phyloP scores from a whole-genome alignment of 2,329 filamentous ascomycete species.

The Pseudonectria buxi region DNA sequence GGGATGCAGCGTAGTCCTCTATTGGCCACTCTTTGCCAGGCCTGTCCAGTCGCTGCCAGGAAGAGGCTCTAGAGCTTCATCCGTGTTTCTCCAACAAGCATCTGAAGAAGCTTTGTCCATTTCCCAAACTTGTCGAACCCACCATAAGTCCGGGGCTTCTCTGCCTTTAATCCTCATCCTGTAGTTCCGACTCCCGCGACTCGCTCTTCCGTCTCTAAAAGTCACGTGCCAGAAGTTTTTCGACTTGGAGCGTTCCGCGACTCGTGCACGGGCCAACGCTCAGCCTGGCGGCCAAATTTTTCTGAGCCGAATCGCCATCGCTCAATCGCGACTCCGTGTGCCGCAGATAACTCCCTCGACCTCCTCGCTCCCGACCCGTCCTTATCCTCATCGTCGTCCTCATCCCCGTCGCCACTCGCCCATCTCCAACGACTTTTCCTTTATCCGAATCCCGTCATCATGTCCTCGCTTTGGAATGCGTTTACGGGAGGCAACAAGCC shows the following conservation, averaged over 20 bases:
- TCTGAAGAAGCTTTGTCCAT: no score
- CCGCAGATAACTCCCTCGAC: neutral
- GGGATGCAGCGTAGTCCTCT: no score
- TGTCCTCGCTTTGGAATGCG: conserved; percentile 56
- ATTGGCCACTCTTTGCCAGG: no score
- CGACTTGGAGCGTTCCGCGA: neutral
- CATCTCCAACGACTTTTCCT: conserved; percentile 9
- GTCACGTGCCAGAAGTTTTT: neutral
- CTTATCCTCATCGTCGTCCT: neutral
- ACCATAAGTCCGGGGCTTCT: no score
- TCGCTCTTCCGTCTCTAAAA: neutral
- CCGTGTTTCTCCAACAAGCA: no score
- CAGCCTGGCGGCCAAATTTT: conserved; percentile 11
- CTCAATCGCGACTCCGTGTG: neutral
- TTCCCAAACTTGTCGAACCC: no score
- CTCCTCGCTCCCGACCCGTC: conserved; percentile 11
- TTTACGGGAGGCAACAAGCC: conserved; percentile 53
- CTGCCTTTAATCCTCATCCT: no score
- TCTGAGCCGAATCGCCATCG: conserved; percentile 1
- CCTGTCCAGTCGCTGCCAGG: no score
- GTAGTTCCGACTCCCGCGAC: no score
- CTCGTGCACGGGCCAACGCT: neutral
- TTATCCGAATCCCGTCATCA: conserved; percentile 22
- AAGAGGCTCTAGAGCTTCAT: no score
- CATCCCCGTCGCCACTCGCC: conserved; percentile 6